Base-by-base conservation (phyloP, 352 stramenopile species). In the Pythium myriotylum region DNA sequence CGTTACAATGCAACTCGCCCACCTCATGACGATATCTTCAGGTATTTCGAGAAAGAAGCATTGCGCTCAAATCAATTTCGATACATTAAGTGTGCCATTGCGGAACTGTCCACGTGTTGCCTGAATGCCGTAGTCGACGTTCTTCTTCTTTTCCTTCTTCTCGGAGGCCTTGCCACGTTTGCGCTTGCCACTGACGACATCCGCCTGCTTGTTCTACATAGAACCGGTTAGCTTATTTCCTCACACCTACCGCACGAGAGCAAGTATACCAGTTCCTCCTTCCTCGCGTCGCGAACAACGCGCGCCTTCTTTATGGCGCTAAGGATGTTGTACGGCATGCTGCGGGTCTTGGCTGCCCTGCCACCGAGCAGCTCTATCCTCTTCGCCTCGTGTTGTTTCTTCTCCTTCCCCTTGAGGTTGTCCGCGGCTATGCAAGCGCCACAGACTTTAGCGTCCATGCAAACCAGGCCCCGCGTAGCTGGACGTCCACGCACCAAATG, bases 401-500 rank as follows among this genome's bases (percentile, higher is more conserved):
- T 92, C 54, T 94, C 85, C 48, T 91, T 94, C 12, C 83, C 83
- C 65, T 85, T 90, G 12, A 91, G 50, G 27, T 73, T 88, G 7
- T 74, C 65, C 14, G 54, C 70, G 16, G 77, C 83, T 48, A 47
- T 8, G 20, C 46, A 63, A 19, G 45, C 22, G 48, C 22, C 48
- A 59, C 39, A 37, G 4, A 49, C 22, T n/a, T 43, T 6, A 43
- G 37, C 17, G 8, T n/a, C 13, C 37, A 16, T 43, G n/a, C 37
- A 4, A 6, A 43, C 4, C 8, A 43, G 4, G n/a, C 37, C 17
- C 37, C 13, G 8, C 37, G 13, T 43, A 3, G 13, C 13, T 17
- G n/a, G 17, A 43, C 37, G 8, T 14, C 33, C 33, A 40, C 70
- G 33, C 29, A 92, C 82, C 72, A 41, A 93, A 93, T n/a, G 79